A percentile compares a stretch with the other conserved stretches of the same genome.
Conservation (phyloP, 1,139 yeast species). For the Candida tetrigidarum region DNA sequence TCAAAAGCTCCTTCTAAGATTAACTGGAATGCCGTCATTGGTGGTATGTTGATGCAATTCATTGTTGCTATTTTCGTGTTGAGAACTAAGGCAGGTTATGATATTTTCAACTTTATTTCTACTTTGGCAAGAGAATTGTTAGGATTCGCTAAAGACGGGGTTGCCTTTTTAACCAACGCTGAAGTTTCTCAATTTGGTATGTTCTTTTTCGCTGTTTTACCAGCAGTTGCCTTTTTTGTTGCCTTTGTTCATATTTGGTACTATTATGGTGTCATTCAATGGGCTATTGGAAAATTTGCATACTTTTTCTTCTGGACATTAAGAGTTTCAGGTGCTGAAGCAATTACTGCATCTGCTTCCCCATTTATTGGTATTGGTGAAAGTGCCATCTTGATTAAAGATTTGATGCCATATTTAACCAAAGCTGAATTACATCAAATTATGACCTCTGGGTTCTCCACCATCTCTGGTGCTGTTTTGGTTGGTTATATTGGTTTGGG, state of each 20-base stretch:
- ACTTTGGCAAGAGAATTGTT: conserved; percentile 61
- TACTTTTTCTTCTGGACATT: conserved; percentile 65
- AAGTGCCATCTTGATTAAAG: conserved; percentile 65
- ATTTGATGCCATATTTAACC: conserved; percentile 63
- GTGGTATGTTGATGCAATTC: conserved; percentile 66
- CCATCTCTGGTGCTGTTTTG: conserved; percentile 68
- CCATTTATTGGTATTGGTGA: conserved; percentile 76
- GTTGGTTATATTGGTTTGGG: conserved; percentile 71
- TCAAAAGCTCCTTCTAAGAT: conserved; percentile 51
- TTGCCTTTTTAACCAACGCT: conserved; percentile 57
- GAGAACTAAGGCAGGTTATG: conserved; percentile 64
- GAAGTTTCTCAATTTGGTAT: conserved; percentile 43
- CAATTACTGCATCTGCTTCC: conserved; percentile 70
- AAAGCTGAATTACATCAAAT: conserved; percentile 68
- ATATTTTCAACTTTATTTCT: conserved; percentile 65
- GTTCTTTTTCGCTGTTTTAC: conserved; percentile 65
- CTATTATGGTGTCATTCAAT: conserved; percentile 64
- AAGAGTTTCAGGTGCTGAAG: conserved; percentile 68
- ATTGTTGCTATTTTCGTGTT: conserved; percentile 65
- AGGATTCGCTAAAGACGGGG: conserved; percentile 66
- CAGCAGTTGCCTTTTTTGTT: conserved; percentile 67
- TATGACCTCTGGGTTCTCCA: conserved; percentile 70
- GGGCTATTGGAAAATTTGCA: conserved; percentile 65
- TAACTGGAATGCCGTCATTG: conserved; percentile 65
- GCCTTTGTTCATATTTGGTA: conserved; percentile 66